Evolutionary conservation across 306 rosid species (phyloP).

Genomic region (Rosa lucieae): DNA sequence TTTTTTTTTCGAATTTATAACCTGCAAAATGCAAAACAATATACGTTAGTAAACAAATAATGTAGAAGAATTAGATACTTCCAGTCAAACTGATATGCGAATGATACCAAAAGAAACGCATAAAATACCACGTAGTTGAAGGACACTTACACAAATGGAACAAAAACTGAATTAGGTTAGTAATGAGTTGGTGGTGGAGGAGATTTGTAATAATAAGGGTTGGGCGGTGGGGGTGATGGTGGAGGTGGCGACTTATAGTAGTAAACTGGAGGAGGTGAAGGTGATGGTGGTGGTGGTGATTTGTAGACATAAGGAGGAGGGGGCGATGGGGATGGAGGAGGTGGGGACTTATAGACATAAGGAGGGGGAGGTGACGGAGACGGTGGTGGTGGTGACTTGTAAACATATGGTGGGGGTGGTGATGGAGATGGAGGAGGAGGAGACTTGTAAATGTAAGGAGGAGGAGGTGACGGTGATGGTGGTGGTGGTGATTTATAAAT

Average conservation of each 20-base stretch:
- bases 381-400: constrained; percentile 20
- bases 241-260: background rate
- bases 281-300: background rate
- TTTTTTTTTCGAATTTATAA: constrained; percentile 2
- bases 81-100: background rate
- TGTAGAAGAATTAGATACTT: no score
- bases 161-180: background rate
- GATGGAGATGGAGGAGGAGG: constrained; percentile 6
- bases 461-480: background rate
- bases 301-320: background rate
- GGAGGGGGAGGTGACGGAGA: background rate
- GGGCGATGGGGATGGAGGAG: background rate
- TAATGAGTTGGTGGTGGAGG: constrained; percentile 27
- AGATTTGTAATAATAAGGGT: constrained; percentile 4
- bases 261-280: background rate
- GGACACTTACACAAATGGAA: constrained; percentile 17
- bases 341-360: constrained; percentile 8
- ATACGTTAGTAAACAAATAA: background rate
- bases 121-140: background rate
- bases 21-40: constrained; percentile 9
- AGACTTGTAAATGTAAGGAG: background rate
- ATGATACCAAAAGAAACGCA: background rate
- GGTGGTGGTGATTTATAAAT: constrained; percentile 6
- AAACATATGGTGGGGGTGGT: background rate
- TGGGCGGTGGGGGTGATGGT: no score